phyloP scores from a whole-genome alignment of 352 stramenopile species.

The Phytophthora pini region DNA sequence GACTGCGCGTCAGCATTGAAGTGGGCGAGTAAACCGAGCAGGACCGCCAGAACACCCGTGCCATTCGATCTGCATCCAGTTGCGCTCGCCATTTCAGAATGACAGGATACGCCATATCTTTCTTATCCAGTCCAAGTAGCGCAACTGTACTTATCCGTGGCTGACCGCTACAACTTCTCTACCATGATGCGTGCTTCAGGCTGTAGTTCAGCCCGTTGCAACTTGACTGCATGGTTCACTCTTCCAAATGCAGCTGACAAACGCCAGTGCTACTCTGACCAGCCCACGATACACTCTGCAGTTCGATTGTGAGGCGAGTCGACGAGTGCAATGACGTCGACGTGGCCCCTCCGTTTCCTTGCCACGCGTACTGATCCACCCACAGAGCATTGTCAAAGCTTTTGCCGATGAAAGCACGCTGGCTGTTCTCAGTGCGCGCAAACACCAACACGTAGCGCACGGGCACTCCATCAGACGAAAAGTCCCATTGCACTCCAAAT shows the following conservation, averaged over 20 bases:
- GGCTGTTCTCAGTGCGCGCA: constrained; percentile 12
- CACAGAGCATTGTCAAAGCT: constrained; percentile 33
- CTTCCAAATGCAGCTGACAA: constrained; percentile 33
- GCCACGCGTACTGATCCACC: constrained; percentile 28
- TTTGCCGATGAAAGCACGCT: constrained; percentile 38
- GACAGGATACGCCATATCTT: constrained; percentile 2
- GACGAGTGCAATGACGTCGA: constrained; percentile 23
- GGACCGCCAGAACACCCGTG: not conserved
- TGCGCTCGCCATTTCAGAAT: too few species aligned
- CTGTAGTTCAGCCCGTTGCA: not conserved
- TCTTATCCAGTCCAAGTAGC: constrained; percentile 5
- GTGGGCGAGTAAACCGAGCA: not conserved
- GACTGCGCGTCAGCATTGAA: not conserved
- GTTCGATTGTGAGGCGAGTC: constrained; percentile 34
- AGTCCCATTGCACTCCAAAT: constrained; percentile 40
- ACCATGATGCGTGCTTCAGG: not conserved
- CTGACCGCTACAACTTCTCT: constrained; percentile 8
- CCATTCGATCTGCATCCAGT: not conserved
- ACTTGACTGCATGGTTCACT: not conserved
- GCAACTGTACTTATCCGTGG: constrained; percentile 5
- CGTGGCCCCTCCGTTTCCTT: constrained; percentile 9
- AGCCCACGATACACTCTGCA: constrained; percentile 39
- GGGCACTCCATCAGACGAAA: constrained; percentile 18
- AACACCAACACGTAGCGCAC: constrained; percentile 47
- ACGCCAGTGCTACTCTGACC: constrained; percentile 26